These are phyloP conservation scores for Penicillium sp. DNA, from an alignment of 2,329 filamentous ascomycete genomes.

Conservation along the genomic window DNA sequence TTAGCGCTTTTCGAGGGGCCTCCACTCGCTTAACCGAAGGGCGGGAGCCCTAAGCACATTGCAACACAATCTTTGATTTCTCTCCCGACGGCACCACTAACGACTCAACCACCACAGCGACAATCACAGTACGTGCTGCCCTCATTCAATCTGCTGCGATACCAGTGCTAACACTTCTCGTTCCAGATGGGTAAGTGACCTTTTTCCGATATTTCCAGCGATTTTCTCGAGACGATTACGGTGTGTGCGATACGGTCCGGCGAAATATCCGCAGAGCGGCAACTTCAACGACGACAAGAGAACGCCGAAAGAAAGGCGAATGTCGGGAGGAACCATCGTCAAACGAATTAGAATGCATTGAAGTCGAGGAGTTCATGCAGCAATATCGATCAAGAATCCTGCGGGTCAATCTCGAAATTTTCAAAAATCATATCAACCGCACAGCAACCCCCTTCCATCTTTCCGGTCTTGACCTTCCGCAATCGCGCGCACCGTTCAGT, in stretches of 20 bases:
- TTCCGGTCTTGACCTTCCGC: conserved; percentile 8
- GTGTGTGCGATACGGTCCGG: conserved; percentile 34
- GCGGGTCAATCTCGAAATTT: conserved; percentile 3
- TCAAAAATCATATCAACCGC: conserved; percentile 18
- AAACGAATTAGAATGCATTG: not conserved
- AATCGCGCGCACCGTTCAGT: conserved; percentile 21
- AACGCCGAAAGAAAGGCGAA: not conserved
- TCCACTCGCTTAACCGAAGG: conserved; percentile 47
- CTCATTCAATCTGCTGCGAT: conserved; percentile 17
- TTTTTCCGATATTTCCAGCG: conserved; percentile 25
- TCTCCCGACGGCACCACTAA: conserved; percentile 34
- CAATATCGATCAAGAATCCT: conserved; percentile 5
- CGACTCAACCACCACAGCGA: conserved; percentile 52
- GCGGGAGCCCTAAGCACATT: conserved; percentile 48
- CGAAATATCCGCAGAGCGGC: conserved; percentile 21
- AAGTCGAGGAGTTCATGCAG: conserved; percentile 8
- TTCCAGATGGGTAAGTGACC: conserved; percentile 64
- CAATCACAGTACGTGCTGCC: conserved; percentile 52
- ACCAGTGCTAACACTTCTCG: conserved; percentile 31
- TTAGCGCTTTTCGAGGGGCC: conserved; percentile 29
- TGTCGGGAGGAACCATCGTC: not conserved
- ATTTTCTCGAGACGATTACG: conserved; percentile 34
- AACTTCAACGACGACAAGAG: conserved; percentile 12
- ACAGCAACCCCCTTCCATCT: conserved; percentile 5
- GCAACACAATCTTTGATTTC: conserved; percentile 47